phyloP scores from a whole-genome alignment of 1,284 basidiomycete genomes.

The Melampsora americana region DNA sequence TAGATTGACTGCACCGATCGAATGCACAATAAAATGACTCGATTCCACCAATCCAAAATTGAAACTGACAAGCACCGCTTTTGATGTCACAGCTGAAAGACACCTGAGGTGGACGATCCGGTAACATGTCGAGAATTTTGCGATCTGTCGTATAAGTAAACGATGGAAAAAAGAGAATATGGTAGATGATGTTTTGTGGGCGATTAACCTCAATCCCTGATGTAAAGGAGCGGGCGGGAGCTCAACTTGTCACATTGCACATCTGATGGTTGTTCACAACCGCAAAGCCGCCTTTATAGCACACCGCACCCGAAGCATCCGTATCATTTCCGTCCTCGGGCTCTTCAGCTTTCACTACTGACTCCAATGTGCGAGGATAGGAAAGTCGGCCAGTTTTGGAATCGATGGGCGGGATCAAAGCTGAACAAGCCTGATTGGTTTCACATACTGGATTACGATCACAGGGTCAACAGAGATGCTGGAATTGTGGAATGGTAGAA shows the following conservation, averaged over 20 bases:
- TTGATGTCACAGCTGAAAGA: slow-evolving; percentile 77
- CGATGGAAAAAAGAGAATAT: slow-evolving; percentile 9
- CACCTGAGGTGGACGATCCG: slow-evolving; percentile 82
- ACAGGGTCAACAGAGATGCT: slow-evolving; percentile 5
- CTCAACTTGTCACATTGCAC: slow-evolving; percentile 92
- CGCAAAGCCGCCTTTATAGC: slow-evolving; percentile 85
- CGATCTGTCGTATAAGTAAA: slow-evolving; percentile 61
- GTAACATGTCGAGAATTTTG: slow-evolving; percentile 83
- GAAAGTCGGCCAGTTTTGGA: slow-evolving; percentile 65
- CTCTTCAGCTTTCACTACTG: slow-evolving; percentile 26
- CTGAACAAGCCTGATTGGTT: slow-evolving; percentile 68
- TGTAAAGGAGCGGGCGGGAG: background rate
- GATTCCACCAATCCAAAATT: slow-evolving; percentile 91
- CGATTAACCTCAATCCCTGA: slow-evolving; percentile 2
- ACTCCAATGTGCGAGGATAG: slow-evolving; percentile 47
- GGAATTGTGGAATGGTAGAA: background rate
- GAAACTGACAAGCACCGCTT: slow-evolving; percentile 74
- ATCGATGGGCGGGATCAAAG: slow-evolving; percentile 48
- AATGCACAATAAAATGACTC: slow-evolving; percentile 95
- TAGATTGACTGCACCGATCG: slow-evolving; percentile 62
- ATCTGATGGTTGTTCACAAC: slow-evolving; percentile 92
- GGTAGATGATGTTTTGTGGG: background rate
- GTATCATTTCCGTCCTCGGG: slow-evolving; percentile 58
- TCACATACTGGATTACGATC: slow-evolving; percentile 69
- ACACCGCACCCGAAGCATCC: slow-evolving; percentile 73